A percentile compares a stretch with the other conserved stretches of the same genome.
phyloP scores from a whole-genome alignment of 805 yeast species.

The Kazachstania psychrophila region DNA sequence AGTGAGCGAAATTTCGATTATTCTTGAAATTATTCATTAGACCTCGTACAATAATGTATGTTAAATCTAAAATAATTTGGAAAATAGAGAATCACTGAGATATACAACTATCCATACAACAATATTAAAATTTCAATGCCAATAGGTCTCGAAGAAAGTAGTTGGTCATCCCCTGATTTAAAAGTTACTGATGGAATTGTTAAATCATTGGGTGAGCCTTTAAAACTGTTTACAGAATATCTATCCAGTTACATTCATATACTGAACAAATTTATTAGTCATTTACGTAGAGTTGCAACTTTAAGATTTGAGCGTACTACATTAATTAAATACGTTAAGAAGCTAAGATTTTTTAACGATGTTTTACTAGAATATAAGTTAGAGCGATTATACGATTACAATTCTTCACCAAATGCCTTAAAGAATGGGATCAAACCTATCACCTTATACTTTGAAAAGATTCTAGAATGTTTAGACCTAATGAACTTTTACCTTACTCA shows the following conservation, averaged over 20 bases:
- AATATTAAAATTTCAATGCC: conserved; percentile 1
- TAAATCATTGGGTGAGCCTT: conserved; percentile 6
- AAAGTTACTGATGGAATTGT: conserved; percentile 8
- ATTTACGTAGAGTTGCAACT: conserved; percentile 24
- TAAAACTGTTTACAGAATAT: conserved; percentile 17
- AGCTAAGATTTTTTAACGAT: conserved; percentile 28
- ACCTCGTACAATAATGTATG: no score
- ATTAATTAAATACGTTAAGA: conserved; percentile 29
- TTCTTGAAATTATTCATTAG: no score
- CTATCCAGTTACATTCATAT: conserved; percentile 24
- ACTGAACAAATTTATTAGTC: conserved; percentile 26
- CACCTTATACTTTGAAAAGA: conserved; percentile 19
- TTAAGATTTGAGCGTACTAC: conserved; percentile 28
- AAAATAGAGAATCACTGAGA: no score
- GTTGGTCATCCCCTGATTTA: conserved; percentile 2
- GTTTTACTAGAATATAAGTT: conserved; percentile 8
- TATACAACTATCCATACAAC: no score
- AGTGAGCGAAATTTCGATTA: no score
- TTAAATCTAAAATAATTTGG: no score
- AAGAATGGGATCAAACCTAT: conserved; percentile 12
- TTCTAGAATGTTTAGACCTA: conserved; percentile 25
- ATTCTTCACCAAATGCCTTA: conserved; percentile 1
- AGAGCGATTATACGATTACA: conserved; percentile 3
- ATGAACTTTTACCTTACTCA: conserved; percentile 27
- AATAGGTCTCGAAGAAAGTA: conserved; percentile 1